Evolutionary conservation across 371 early-diverging fungal genomes (phyloP), one percentile per base, ranked within the genome.

Genomic region (Mucor circinelloides): DNA sequence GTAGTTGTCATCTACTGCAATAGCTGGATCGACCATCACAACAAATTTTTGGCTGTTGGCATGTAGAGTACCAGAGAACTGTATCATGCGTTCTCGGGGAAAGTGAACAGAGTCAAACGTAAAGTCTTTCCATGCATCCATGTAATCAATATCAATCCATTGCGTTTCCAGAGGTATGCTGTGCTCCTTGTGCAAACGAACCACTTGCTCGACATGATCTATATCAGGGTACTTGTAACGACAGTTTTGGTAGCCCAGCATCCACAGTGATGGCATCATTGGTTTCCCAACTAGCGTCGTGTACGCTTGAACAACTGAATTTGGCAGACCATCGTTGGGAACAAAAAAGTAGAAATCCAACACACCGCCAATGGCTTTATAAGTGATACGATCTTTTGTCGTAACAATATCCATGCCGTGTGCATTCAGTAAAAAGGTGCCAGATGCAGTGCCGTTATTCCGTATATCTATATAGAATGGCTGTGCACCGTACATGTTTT

Each of bases 321-420:
- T 68, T 4, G 92, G 90, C 25, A 50, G 71, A 12, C 42, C 38
- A 30, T 68, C 67, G 6, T 75, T 68, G 1, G 91, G 89, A 17
- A 75, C 67, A 63, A 92, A 91, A 57, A 92, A 75, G 60, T 81
- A 83, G 57, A 84, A 84, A 30, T 91, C 91, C 0, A 88, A 60
- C 15, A 87, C 70, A 55, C 91, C 91, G 19, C 91, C 91, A 55
- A 91, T 82, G 23, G 81, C 78, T 50, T 88, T 87, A 58, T 85
- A 93, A 19, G 89, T 84, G 28, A 92, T 75, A 21, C 82, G 81
- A 12, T 70, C 70, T 10, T 77, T 69, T 0, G 70, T 64, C 21
- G 87, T 68, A 28, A 84, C 70, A 9, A 93, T 78, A 71, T 93
- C 93, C 92, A 93, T 90, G 6, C 91, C 93, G 57, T 93, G 87